A percentile compares a stretch with the other conserved stretches of the same genome.
These are phyloP conservation scores for Tulasnella sp. DNA, from an alignment of 768 basidiomycete genomes.

Conservation along the genomic window DNA sequence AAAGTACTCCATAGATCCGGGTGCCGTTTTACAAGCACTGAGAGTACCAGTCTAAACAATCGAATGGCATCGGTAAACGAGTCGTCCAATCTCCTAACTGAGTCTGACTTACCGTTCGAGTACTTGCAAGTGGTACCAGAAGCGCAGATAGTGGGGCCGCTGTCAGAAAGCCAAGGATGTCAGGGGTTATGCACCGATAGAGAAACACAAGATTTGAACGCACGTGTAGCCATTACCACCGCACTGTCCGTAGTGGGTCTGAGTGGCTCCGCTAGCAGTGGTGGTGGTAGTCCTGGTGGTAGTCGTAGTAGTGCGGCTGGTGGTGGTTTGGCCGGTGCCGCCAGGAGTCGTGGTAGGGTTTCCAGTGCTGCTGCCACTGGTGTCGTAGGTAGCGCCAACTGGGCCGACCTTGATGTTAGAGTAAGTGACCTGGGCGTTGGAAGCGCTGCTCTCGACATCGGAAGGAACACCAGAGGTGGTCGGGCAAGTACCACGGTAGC, in stretches of 20 bases:
- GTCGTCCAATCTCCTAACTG: too few relatives aligned
- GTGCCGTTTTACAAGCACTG: too few relatives aligned
- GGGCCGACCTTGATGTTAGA: slow-evolving; percentile 23
- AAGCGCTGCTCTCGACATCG: slow-evolving; percentile 10
- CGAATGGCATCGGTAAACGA: too few relatives aligned
- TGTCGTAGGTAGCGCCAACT: slow-evolving; percentile 16
- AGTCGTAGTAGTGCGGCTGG: background rate
- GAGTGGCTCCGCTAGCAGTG: background rate
- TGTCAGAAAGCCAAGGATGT: too few relatives aligned
- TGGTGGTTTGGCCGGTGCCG: background rate
- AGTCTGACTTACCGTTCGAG: too few relatives aligned
- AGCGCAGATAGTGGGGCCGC: too few relatives aligned
- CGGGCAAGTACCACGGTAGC: slow-evolving; percentile 19
- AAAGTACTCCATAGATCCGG: too few relatives aligned
- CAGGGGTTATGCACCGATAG: too few relatives aligned
- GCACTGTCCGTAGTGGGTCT: slow-evolving; percentile 17
- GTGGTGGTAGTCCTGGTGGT: slow-evolving; percentile 2
- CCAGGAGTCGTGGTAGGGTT: background rate
- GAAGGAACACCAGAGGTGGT: slow-evolving; percentile 21
- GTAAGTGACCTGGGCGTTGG: slow-evolving; percentile 17
- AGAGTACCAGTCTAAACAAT: too few relatives aligned
- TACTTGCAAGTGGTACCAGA: too few relatives aligned
- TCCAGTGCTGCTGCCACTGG: background rate
- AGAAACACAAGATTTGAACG: too few relatives aligned
- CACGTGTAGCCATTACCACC: background rate